Conservation (phyloP, 139 green algal genomes). For the Ettlia oleoabundans region DNA sequence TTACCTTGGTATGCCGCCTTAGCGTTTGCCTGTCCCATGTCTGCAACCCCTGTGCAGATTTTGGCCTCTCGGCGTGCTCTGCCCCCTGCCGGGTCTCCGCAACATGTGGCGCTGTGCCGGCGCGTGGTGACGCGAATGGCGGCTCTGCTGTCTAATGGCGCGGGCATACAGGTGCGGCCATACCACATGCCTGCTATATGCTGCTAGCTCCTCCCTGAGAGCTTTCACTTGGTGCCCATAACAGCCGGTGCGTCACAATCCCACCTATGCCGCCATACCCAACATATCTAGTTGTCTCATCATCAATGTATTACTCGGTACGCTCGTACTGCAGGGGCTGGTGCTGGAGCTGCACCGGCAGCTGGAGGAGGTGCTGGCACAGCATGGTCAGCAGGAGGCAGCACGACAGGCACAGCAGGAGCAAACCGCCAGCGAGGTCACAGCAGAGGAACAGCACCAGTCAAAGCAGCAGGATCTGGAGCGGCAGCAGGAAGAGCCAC, state of each 20-base stretch:
- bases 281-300: too few relatives aligned
- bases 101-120: background rate
- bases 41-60: background rate
- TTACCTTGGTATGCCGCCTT: too few relatives aligned
- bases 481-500: background rate
- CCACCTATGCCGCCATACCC: too few relatives aligned
- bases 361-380: background rate
- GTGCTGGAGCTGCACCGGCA: conserved; percentile 29
- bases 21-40: too few relatives aligned
- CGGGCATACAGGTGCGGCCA: too few relatives aligned
- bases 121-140: conserved; percentile 19
- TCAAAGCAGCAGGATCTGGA: background rate
- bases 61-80: background rate
- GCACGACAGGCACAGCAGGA: background rate
- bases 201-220: too few relatives aligned
- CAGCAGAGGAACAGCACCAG: too few relatives aligned
- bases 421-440: background rate
- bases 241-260: too few relatives aligned
- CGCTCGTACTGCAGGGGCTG: too few relatives aligned
- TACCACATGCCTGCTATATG: too few relatives aligned
- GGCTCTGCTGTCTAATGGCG: conserved; percentile 6
- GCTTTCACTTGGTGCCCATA: too few relatives aligned
- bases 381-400: background rate
- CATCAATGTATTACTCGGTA: too few relatives aligned
- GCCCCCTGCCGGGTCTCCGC: background rate